phyloP scores from a whole-genome alignment of 2,329 filamentous ascomycete species.

The Cladophialophora exuberans region DNA sequence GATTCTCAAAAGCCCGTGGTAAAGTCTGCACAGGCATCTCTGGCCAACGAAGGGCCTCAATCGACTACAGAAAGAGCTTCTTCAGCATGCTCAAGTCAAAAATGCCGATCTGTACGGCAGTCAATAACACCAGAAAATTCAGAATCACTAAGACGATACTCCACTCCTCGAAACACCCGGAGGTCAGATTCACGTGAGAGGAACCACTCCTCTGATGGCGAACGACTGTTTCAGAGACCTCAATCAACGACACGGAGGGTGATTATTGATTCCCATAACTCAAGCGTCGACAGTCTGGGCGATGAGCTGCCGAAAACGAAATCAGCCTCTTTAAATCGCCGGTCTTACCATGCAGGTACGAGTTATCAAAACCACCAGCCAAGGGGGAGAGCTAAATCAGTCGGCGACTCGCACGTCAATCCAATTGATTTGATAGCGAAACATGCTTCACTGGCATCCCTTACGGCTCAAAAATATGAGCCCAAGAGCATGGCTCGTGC shows the following conservation, averaged over 20 bases:
- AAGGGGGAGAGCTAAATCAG: not conserved
- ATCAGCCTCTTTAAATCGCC: too few species aligned
- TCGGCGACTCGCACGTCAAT: not conserved
- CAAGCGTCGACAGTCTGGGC: too few species aligned
- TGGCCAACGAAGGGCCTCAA: not conserved
- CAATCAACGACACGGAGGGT: too few species aligned
- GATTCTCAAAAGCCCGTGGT: conserved; percentile 1
- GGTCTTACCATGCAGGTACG: too few species aligned
- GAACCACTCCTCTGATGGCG: too few species aligned
- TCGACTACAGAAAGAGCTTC: not conserved
- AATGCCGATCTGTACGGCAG: not conserved
- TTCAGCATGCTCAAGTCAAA: not conserved
- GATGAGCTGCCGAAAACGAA: too few species aligned
- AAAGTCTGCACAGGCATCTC: not conserved
- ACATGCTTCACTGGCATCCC: not conserved
- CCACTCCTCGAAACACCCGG: not conserved
- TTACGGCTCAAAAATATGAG: conserved; percentile 3
- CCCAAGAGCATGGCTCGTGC: not conserved
- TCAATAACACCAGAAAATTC: not conserved
- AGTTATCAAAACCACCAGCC: too few species aligned
- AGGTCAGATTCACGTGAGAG: too few species aligned
- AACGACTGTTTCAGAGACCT: too few species aligned
- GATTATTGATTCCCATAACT: too few species aligned
- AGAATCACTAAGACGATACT: not conserved
- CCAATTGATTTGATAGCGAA: not conserved